Conservation (phyloP, 805 yeast genomes). For the Pichia exigua region DNA sequence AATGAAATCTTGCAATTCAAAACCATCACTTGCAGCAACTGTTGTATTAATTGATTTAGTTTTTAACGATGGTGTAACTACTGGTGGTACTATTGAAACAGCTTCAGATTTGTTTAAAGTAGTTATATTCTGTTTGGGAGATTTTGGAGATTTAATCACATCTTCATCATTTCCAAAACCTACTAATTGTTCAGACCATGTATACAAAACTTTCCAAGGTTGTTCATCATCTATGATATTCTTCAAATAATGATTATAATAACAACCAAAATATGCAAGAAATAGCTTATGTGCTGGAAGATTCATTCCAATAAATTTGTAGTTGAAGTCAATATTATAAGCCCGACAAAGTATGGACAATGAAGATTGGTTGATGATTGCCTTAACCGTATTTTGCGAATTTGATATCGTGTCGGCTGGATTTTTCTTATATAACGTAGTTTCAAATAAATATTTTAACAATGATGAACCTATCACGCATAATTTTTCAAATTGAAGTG, state of each 20-base stretch:
- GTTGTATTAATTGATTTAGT: background rate
- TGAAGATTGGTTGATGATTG: conserved; percentile 1
- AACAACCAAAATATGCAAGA: conserved; percentile 5
- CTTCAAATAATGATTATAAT: conserved; percentile 1
- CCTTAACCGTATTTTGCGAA: background rate
- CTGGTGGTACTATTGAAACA: background rate
- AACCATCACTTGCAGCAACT: background rate
- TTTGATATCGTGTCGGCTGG: background rate
- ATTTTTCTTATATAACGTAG: background rate
- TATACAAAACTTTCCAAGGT: background rate
- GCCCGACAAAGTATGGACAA: background rate
- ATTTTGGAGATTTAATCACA: background rate
- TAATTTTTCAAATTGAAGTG: background rate
- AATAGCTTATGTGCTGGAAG: background rate
- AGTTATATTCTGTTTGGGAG: background rate
- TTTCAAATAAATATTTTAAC: background rate
- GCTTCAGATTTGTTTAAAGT: background rate
- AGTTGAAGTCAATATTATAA: conserved; percentile 5
- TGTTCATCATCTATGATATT: background rate
- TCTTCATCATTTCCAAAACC: background rate
- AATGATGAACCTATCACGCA: conserved; percentile 4
- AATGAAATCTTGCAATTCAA: background rate
- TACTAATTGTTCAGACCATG: conserved; percentile 3
- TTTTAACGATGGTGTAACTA: background rate
- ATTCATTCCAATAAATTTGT: background rate